Conservation (phyloP, 2,329 filamentous ascomycete genomes). For the Alternaria atra region DNA sequence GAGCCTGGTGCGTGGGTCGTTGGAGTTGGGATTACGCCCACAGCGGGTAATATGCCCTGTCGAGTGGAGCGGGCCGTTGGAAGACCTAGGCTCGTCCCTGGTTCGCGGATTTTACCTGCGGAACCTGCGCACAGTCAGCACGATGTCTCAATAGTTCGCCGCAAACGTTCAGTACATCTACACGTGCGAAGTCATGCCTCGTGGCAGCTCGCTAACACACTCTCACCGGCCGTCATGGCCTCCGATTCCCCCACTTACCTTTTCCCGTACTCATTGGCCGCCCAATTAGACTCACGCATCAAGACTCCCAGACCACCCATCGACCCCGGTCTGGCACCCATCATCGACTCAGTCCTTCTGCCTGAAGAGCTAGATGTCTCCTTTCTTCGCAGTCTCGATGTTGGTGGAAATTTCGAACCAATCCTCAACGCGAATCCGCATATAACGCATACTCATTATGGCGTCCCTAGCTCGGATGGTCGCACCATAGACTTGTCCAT, state of each 20-base stretch:
- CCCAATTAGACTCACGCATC: slow-evolving; percentile 19
- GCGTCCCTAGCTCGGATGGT: slow-evolving; percentile 23
- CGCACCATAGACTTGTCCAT: slow-evolving; percentile 67
- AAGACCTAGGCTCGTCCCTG: neutral
- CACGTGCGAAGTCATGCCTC: neutral
- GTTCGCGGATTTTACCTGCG: neutral
- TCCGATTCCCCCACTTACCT: neutral
- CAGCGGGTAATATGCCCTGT: neutral
- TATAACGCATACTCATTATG: slow-evolving; percentile 59
- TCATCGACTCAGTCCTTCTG: slow-evolving; percentile 15
- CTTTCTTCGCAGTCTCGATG: slow-evolving; percentile 17
- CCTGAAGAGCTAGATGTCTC: slow-evolving; percentile 21
- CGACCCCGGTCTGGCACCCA: slow-evolving; percentile 9
- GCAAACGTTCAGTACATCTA: neutral
- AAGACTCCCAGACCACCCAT: slow-evolving; percentile 12
- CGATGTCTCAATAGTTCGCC: neutral
- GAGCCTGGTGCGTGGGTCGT: neutral
- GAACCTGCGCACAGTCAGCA: neutral
- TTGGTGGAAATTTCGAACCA: slow-evolving; percentile 39
- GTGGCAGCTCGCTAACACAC: neutral
- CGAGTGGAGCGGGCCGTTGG: slow-evolving; percentile 1
- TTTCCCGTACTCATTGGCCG: slow-evolving; percentile 18
- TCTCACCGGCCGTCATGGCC: neutral
- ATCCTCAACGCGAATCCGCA: slow-evolving; percentile 66
- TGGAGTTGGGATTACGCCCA: neutral